Evolutionary conservation across 345 rosid genomes (phyloP), one percentile per base, ranked within the genome.

Genomic region (Camelina neglecta): DNA sequence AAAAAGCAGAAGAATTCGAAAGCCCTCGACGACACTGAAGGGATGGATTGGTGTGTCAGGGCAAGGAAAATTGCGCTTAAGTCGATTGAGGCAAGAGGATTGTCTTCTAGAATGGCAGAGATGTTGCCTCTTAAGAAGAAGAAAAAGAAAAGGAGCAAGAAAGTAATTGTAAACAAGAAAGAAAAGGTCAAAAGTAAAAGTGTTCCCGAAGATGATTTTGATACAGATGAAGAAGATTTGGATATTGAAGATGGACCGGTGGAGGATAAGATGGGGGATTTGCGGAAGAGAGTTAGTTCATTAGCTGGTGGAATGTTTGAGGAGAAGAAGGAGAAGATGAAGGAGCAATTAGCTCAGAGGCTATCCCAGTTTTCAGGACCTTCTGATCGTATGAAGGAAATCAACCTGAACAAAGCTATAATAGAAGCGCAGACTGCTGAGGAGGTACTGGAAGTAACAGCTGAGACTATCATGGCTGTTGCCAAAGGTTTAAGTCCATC

Each of bases 1-100:
- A 90, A 89, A 77, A 86, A 86, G 42, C 75, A 78, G 41, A 38
- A 70, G 26, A 81, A 77, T 5, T 84, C 92, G 7, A 82, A 67
- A 72, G 71, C 83, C 65, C 82, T 87, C 9, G 81, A 80, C 0
- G 93, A 85, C 57, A 80, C 81, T 21, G 89, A 86, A 67, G 88
- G 87, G 62, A 94, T 92, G 97, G 98, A 90, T 76, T 94, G 98
- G 97, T 94, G 96, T 81, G 80, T 84, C 18, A 85, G 88, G 81
- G 95, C 97, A 11, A 89, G 92, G 77, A 89, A 84, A 77, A 58
- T 83, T 58, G 97, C 97, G 11, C 86, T 92, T 44, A 83, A 85
- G 65, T 83, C 92, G 7, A 88, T 94, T 82, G 93, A 92, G 79
- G 82, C 87, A 0, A 85, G 97, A 75, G 96, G 95, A 1, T 81